Evolutionary conservation across 1,284 basidiomycete genomes (phyloP).

Genomic region (Pascua guehoae): DNA sequence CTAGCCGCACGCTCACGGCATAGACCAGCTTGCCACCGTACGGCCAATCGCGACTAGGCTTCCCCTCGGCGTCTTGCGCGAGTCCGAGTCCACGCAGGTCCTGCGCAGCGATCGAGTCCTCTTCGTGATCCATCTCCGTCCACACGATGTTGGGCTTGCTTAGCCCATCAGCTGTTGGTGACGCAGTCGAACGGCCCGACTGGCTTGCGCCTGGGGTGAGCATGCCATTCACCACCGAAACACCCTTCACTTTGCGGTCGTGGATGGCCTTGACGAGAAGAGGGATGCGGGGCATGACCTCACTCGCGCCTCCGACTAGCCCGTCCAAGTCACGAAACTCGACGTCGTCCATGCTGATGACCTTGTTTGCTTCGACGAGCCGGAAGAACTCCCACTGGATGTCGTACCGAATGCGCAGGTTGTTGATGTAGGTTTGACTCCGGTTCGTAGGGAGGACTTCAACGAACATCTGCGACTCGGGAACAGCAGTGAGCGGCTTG

Average conservation of each 20-base stretch:
- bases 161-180: too few species aligned
- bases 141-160: not conserved
- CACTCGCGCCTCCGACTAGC: conserved; percentile 13
- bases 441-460: conserved; percentile 16
- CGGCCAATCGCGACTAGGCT: conserved; percentile 18
- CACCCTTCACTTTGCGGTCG: not conserved
- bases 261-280: not conserved
- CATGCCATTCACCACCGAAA: too few species aligned
- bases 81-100: conserved; percentile 13
- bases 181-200: too few species aligned
- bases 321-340: conserved; percentile 12
- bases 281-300: conserved; percentile 10
- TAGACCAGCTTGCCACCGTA: conserved; percentile 33
- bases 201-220: too few species aligned
- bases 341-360: conserved; percentile 21
- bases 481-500: not conserved
- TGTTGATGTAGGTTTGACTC: conserved; percentile 21
- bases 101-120: conserved; percentile 16
- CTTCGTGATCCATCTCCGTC: conserved; percentile 30
- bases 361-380: not conserved
- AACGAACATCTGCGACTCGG: conserved; percentile 4
- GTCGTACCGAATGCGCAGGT: conserved; percentile 18
- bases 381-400: conserved; percentile 37
- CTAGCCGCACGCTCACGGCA: conserved; percentile 10
- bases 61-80: not conserved